Conservation (phyloP, 2,329 filamentous ascomycete genomes). For the Emmonsiellopsis sp. region DNA sequence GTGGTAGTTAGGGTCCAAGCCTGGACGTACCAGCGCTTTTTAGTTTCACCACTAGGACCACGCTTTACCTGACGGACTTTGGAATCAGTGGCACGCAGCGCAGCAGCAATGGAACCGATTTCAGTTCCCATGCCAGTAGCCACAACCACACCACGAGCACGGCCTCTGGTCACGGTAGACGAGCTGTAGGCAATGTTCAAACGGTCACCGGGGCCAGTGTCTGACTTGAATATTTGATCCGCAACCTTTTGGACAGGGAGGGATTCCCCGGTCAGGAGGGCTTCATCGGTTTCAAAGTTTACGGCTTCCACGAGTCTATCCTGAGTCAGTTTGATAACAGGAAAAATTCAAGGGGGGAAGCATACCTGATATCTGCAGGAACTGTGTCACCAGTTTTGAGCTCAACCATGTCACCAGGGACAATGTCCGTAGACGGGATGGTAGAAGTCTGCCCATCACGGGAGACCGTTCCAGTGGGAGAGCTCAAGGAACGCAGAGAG, state of each 20-base stretch:
- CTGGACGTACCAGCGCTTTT: conserved; percentile 45
- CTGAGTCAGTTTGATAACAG: not conserved
- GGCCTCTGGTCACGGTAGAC: conserved; percentile 52
- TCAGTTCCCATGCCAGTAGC: conserved; percentile 53
- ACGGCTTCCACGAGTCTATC: conserved; percentile 43
- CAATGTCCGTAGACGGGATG: conserved; percentile 45
- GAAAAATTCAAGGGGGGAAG: not conserved
- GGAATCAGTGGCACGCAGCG: conserved; percentile 52
- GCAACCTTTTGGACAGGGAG: conserved; percentile 48
- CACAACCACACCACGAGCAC: conserved; percentile 51
- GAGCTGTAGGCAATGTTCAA: conserved; percentile 54
- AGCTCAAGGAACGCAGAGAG: conserved; percentile 41
- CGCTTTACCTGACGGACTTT: conserved; percentile 44
- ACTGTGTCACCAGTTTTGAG: conserved; percentile 40
- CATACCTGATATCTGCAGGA: conserved; percentile 34
- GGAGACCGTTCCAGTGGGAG: conserved; percentile 42
- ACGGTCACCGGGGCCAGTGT: conserved; percentile 50
- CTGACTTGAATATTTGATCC: conserved; percentile 39
- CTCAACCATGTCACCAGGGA: conserved; percentile 51
- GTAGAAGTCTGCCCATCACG: conserved; percentile 40
- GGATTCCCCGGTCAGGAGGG: conserved; percentile 54
- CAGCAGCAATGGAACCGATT: conserved; percentile 54
- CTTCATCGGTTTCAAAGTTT: conserved; percentile 52
- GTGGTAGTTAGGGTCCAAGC: conserved; percentile 44
- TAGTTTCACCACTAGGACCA: conserved; percentile 38